These are phyloP conservation scores for Colletotrichum sp. DNA, from an alignment of 2,329 filamentous ascomycete genomes.

Conservation along the genomic window DNA sequence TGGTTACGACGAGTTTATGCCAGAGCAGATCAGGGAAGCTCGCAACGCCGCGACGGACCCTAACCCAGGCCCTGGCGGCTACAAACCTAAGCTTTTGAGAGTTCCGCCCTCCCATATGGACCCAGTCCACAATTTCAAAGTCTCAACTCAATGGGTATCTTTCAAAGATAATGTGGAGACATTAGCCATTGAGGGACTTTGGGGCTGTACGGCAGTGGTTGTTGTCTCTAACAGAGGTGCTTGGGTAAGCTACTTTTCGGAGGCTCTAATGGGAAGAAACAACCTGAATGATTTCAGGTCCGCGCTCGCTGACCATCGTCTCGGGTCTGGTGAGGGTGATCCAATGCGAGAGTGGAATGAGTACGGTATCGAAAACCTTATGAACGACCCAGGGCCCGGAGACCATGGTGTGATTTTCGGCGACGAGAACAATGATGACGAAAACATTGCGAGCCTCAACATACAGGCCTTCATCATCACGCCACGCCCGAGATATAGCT, in stretches of 20 bases:
- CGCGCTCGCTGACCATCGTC: neutral
- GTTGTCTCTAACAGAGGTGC: neutral
- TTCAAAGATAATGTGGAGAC: neutral
- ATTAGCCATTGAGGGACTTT: neutral
- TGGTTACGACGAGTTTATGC: neutral
- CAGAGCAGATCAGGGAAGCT: neutral
- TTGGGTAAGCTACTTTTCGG: neutral
- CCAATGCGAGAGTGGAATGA: neutral
- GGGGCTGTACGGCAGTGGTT: slow-evolving; percentile 1
- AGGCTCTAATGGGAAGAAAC: neutral
- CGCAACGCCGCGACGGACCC: neutral
- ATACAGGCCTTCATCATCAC: neutral
- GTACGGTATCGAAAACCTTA: neutral
- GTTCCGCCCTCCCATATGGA: neutral
- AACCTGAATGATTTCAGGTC: neutral
- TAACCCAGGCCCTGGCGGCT: neutral
- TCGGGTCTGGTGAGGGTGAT: neutral
- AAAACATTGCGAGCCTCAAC: neutral
- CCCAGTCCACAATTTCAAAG: neutral
- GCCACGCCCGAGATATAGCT: neutral
- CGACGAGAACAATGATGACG: neutral
- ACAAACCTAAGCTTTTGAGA: neutral
- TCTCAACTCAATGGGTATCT: neutral
- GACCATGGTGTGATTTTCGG: neutral
- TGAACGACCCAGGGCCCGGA: neutral